Evolutionary conservation across 352 stramenopile genomes (phyloP).

Genomic region (Pelagophyceae sp.): DNA sequence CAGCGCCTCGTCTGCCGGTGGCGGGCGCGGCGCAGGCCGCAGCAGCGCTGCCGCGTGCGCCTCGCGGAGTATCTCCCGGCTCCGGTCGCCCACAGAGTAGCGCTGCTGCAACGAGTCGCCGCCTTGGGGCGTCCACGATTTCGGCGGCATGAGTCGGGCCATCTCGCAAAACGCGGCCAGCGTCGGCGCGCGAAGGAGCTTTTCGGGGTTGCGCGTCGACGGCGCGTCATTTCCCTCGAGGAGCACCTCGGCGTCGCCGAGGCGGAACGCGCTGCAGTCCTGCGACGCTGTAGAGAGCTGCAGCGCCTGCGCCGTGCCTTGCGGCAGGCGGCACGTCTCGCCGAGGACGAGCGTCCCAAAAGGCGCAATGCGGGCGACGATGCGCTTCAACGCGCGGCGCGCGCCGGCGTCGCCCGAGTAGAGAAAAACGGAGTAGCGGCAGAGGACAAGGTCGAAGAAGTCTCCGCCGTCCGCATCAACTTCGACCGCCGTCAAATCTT

Average conservation of each 20-base stretch:
- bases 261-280: too few relatives aligned
- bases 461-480: not conserved
- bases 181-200: too few relatives aligned
- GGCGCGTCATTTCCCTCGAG: not conserved
- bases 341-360: not conserved
- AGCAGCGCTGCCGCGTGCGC: too few relatives aligned
- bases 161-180: not conserved
- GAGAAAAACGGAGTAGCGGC: not conserved
- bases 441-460: conserved; percentile 2
- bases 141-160: not conserved
- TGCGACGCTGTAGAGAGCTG: too few relatives aligned
- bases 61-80: not conserved
- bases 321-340: not conserved
- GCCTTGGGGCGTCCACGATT: not conserved
- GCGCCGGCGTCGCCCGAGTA: not conserved
- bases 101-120: too few relatives aligned
- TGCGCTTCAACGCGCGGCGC: not conserved
- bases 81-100: not conserved
- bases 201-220: not conserved
- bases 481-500: not conserved
- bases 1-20: too few relatives aligned
- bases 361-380: not conserved
- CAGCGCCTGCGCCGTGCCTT: too few relatives aligned
- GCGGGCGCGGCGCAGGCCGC: too few relatives aligned
- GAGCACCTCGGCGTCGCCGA: too few relatives aligned